Percentiles rank a stretch among this genome's conserved stretches.
phyloP scores from a whole-genome alignment of 768 basidiomycete species.

The Pisolithus orientalis region DNA sequence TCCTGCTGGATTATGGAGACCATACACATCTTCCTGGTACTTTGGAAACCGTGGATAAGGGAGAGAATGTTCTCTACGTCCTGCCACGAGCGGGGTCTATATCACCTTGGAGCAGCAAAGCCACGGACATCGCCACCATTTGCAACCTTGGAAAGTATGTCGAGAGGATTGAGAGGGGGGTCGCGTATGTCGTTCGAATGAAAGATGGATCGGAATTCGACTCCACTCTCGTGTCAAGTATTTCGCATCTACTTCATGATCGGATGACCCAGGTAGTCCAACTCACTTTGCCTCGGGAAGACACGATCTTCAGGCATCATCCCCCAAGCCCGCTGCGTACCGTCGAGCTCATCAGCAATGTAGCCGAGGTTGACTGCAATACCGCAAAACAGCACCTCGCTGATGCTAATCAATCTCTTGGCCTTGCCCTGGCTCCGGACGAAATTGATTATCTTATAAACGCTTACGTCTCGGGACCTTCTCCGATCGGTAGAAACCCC shows the following conservation, averaged over 20 bases:
- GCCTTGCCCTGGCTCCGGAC: slow-evolving; percentile 82
- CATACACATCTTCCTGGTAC: slow-evolving; percentile 49
- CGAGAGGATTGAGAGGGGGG: slow-evolving; percentile 81
- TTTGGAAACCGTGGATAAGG: slow-evolving; percentile 23
- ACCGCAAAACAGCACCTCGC: slow-evolving; percentile 60
- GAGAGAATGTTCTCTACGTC: slow-evolving; percentile 55
- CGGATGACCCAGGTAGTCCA: slow-evolving; percentile 91
- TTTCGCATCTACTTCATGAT: slow-evolving; percentile 79
- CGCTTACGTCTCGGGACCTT: slow-evolving; percentile 70
- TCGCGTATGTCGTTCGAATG: slow-evolving; percentile 58
- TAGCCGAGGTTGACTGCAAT: slow-evolving; percentile 16
- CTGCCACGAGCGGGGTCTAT: slow-evolving; percentile 85
- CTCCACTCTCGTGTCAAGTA: slow-evolving; percentile 40
- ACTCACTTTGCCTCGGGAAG: slow-evolving; percentile 50
- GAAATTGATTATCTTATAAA: slow-evolving; percentile 91
- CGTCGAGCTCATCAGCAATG: slow-evolving; percentile 48
- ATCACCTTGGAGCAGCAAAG: slow-evolving; percentile 99
- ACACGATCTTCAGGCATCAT: slow-evolving; percentile 52
- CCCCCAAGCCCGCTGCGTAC: slow-evolving; percentile 62
- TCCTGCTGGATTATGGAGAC: slow-evolving; percentile 83
- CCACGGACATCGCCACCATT: slow-evolving; percentile 87
- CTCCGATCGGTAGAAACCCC: slow-evolving; percentile 73
- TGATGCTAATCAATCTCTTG: slow-evolving; percentile 75
- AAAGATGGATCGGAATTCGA: slow-evolving; percentile 35
- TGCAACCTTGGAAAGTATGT: slow-evolving; percentile 74